Evolutionary conservation across 495 filamentous ascomycete species (phyloP), one percentile per base, ranked within the genome.

Genomic region (Aspergillus nanangensis): DNA sequence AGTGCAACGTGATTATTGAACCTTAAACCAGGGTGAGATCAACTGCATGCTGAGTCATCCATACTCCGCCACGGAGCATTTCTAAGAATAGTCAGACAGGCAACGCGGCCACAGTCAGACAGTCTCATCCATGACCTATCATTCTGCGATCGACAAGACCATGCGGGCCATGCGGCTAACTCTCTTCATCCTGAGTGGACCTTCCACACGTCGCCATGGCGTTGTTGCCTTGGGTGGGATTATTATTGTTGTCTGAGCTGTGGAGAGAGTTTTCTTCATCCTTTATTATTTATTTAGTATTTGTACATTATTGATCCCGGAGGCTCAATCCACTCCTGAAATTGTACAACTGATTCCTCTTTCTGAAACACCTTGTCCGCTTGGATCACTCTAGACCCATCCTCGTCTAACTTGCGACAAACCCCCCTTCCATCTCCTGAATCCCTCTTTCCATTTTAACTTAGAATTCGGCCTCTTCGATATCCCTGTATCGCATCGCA

Each of bases 151-250:
- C 23, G 21, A 48, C 24, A 29, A 11, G 7, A 29, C 11, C 24
- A 25, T 32, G 52, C 55, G 50, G 36, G 29, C 45, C 33, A 49
- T 47, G 47, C n/a, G n/a, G n/a, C n/a, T n/a, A n/a, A n/a, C n/a
- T n/a, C 52, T 50, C 50, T 48, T 43, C 44, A 8, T 10, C 25
- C 25, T 29, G 25, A 11, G 25, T 25, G 3, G 20, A 8, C 7
- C 9, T 40, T 21, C 38, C 15, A n/a, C n/a, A 5, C 25, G 25
- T 29, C 25, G 25, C 25, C 25, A 29, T 29, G 25, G 38, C 38
- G 29, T 25, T 19, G 39, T 45, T 44, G 25, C 39, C 39, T 27
- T n/a, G 39, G 21, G 37, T 40, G 37, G 14, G 14, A 41, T 22
- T 41, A 15, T 42, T 25, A 27, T 29, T 35, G 5, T 35, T 35